Evolutionary conservation across 2,329 filamentous ascomycete genomes (phyloP).

Genomic region (Pestalotiopsis sp.): DNA sequence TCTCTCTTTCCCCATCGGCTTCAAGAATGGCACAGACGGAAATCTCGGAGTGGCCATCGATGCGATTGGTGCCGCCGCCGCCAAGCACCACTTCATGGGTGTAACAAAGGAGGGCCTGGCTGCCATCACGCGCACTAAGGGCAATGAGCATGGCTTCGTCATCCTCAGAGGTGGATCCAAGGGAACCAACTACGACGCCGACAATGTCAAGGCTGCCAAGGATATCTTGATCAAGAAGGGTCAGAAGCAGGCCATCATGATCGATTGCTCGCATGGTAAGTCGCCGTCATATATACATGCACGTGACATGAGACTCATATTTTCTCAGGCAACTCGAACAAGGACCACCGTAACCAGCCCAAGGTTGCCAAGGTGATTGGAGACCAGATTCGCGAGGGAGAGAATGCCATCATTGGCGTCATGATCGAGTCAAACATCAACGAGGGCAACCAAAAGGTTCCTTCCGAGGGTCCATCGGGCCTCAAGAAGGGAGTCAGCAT

Average conservation of each 20-base stretch:
- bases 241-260: conserved; percentile 89
- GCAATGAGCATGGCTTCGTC: conserved; percentile 97
- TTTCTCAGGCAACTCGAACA: conserved; percentile 82
- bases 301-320: conserved; percentile 5
- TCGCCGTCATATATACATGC: conserved; percentile 8
- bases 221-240: conserved; percentile 80
- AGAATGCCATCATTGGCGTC: conserved; percentile 88
- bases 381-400: conserved; percentile 84
- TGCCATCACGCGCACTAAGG: conserved; percentile 88
- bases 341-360: conserved; percentile 97
- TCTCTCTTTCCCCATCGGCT: conserved; percentile 95
- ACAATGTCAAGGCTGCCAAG: conserved; percentile 77
- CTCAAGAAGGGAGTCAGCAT: conserved; percentile 92
- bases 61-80: conserved; percentile 83
- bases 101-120: conserved; percentile 97
- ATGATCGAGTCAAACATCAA: conserved; percentile 99
- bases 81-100: conserved; percentile 96
- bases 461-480: conserved; percentile 73
- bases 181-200: conserved; percentile 91
- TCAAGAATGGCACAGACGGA: conserved; percentile 99
- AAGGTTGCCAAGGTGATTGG: conserved; percentile 81
- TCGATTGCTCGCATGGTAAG: conserved; percentile 95
- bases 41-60: conserved; percentile 90
- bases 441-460: conserved; percentile 87
- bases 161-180: conserved; percentile 90